phyloP scores from a whole-genome alignment of 208 protist species.

The Angomonas deanei region DNA sequence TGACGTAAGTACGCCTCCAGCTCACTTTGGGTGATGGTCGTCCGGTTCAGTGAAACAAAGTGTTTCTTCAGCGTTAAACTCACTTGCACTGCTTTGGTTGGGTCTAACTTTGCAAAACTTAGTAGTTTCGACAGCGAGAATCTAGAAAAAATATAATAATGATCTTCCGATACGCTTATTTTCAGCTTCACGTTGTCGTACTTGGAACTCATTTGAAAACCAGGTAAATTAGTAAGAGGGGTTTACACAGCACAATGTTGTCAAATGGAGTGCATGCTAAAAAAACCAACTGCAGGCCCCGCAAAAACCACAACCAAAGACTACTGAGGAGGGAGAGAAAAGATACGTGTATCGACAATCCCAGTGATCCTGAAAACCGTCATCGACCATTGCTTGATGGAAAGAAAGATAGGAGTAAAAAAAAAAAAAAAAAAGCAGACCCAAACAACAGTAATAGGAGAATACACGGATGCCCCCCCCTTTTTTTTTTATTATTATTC shows the following conservation, averaged over 20 bases:
- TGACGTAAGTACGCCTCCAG: conserved; percentile 24
- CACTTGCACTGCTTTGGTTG: conserved; percentile 32
- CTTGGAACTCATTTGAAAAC: conserved; percentile 44
- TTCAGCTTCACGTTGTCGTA: conserved; percentile 62
- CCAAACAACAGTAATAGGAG: background rate
- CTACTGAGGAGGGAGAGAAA: too few species aligned
- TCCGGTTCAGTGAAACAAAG: conserved; percentile 35
- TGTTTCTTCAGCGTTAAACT: conserved; percentile 52
- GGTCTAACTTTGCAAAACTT: conserved; percentile 44
- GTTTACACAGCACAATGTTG: background rate
- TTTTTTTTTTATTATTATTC: background rate
- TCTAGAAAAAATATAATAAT: conserved; percentile 64
- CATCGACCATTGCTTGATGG: too few species aligned
- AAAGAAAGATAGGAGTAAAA: conserved; percentile 6
- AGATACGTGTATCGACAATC: too few species aligned
- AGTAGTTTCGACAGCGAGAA: conserved; percentile 67
- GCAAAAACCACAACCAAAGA: too few species aligned
- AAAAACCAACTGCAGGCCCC: too few species aligned
- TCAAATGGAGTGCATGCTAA: too few species aligned
- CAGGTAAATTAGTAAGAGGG: background rate
- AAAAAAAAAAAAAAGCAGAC: background rate
- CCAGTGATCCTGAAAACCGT: too few species aligned
- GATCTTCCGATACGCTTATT: conserved; percentile 32
- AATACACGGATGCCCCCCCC: background rate
- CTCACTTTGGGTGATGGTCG: conserved; percentile 35